Base-by-base conservation (phyloP, 495 filamentous ascomycete genomes). In the Lophium mytilinum region DNA sequence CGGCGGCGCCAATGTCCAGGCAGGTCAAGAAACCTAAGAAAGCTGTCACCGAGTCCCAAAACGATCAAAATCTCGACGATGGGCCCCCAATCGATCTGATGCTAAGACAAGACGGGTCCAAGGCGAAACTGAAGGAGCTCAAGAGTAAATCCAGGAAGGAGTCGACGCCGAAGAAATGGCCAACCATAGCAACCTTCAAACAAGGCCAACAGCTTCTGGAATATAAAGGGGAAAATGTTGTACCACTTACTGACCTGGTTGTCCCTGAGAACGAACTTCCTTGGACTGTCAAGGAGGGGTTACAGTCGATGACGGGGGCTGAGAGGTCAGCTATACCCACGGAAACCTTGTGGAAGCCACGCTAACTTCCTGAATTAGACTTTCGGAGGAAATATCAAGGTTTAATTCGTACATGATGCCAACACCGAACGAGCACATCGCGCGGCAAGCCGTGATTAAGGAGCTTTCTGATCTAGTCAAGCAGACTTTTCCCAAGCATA, bases 361-460 rank as follows among this genome's bases (percentile, higher is more conserved):
- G 9, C 33, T 48, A 48, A 48, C 45, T 24, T 1, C 9, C 7
- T 30, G 43, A 21, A 17, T 17, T 40, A 71, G 69, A 33, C 63
- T 82, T n/a, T 65, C 70, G 45, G 68, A 61, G 6, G 79, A 82
- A 60, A 72, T 82, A 15, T 61, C 60, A 46, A 77, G 75, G 8
- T 71, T 80, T 37, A 71, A 76, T 41, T 50, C 50, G 17, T 79
- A 77, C 42, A 63, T 81, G 52, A 55, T 52, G 7, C 73, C 72
- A 15, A 75, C 65, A 17, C 14, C 56, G 3, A 30, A 33, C 4
- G 79, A 80, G 63, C 50, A 66, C 49, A 41, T 50, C 6, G 65
- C 50, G 4, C 57, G 73, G 17, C 49, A 67, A 35, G 63, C 58
- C 14, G 40, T 78, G 5, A 60, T 66, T 8, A 45, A 58, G 21